Conservation (phyloP, 1,284 basidiomycete species). For the Butyriboletus appendiculatus region DNA sequence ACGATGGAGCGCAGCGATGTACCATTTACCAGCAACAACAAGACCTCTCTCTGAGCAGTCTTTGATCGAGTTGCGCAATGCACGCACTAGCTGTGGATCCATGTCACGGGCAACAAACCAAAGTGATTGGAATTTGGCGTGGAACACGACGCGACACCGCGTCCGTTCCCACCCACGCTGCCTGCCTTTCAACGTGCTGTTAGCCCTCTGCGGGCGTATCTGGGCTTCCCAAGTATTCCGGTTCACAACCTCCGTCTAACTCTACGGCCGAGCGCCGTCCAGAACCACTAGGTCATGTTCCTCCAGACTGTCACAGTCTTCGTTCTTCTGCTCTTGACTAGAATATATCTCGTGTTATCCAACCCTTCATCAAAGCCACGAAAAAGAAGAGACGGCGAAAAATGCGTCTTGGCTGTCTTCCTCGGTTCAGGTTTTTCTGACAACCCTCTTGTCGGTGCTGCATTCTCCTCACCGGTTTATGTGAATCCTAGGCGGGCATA, state of each 20-base stretch:
- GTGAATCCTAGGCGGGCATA: constrained; percentile 81
- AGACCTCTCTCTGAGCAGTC: constrained; percentile 64
- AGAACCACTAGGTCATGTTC: constrained; percentile 17
- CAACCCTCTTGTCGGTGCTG: background rate
- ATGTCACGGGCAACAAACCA: constrained; percentile 13
- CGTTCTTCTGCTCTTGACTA: constrained; percentile 20
- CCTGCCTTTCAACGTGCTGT: background rate
- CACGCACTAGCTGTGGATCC: constrained; percentile 40
- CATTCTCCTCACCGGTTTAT: constrained; percentile 6
- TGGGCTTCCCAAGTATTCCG: background rate
- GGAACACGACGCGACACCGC: constrained; percentile 1
- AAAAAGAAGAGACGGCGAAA: constrained; percentile 22
- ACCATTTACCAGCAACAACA: constrained; percentile 73
- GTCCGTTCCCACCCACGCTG: constrained; percentile 18
- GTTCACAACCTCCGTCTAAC: background rate
- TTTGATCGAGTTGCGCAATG: constrained; percentile 53
- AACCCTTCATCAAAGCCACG: constrained; percentile 11
- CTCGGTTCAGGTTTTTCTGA: constrained; percentile 55
- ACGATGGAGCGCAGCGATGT: constrained; percentile 23
- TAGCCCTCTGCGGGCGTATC: background rate
- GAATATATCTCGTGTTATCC: constrained; percentile 21
- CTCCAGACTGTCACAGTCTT: constrained; percentile 12
- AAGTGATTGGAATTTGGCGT: background rate
- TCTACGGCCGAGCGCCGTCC: background rate
- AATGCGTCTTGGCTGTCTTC: constrained; percentile 52